These are phyloP conservation scores for Hyphopichia buzzinii DNA, from an alignment of 1,139 yeast genomes.

Conservation along the genomic window DNA sequence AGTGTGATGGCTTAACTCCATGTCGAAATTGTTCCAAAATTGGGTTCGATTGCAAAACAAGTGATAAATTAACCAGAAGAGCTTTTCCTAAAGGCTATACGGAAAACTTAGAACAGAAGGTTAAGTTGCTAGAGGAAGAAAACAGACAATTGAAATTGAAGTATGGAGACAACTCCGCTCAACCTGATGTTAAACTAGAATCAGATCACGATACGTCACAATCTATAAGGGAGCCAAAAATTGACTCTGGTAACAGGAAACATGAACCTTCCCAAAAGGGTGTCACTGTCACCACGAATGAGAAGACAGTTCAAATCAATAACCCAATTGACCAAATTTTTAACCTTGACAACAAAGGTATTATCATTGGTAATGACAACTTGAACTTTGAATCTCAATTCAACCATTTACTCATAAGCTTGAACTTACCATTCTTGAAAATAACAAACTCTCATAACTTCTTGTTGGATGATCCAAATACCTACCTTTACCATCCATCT, in stretches of 20 bases:
- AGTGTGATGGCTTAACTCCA: conserved; percentile 72
- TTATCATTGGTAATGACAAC: conserved; percentile 49
- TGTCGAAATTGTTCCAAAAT: conserved; percentile 66
- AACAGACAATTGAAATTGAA: conserved; percentile 35
- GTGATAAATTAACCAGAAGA: conserved; percentile 69
- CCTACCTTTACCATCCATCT: conserved; percentile 44
- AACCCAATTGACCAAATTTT: conserved; percentile 51
- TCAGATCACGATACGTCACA: background rate
- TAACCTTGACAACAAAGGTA: conserved; percentile 44
- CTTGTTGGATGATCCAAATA: conserved; percentile 43
- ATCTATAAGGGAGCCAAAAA: background rate
- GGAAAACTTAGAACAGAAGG: conserved; percentile 63
- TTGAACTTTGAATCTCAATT: conserved; percentile 49
- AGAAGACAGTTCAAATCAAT: conserved; percentile 30
- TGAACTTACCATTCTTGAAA: conserved; percentile 46
- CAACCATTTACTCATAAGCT: conserved; percentile 44
- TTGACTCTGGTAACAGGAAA: conserved; percentile 2
- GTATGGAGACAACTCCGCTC: conserved; percentile 6
- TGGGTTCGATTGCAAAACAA: conserved; percentile 65
- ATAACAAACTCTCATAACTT: conserved; percentile 48
- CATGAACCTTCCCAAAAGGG: conserved; percentile 9
- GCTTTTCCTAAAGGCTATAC: conserved; percentile 79
- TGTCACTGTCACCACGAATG: conserved; percentile 6
- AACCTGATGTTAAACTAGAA: conserved; percentile 6
- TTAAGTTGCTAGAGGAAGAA: conserved; percentile 61